Base-by-base conservation (phyloP, 169 alveolate species). In the Plasmodium fragile region DNA sequence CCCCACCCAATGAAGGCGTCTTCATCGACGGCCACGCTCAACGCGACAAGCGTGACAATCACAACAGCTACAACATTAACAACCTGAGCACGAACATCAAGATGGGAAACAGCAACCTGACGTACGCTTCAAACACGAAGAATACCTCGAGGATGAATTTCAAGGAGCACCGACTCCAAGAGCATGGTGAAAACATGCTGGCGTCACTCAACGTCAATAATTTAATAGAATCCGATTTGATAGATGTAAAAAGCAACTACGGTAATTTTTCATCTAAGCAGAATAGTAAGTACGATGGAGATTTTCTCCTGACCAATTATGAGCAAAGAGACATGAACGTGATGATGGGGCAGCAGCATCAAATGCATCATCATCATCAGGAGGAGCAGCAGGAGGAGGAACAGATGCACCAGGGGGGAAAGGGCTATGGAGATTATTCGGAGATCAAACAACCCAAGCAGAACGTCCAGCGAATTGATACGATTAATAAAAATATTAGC, bases 181-280 rank as follows among this genome's bases (percentile, higher is more conserved):
- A 52, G 49, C 39, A 87, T 77, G 49, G 45, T 16, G 36, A 65
- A 8, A 55, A 87, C 32, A 87, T 87, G 6, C 11, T 87, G 49
- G 28, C 81, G 4, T 87, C 93, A 32, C 78, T 87, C 59, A 78
- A 87, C 81, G 93, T 87, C 59, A 87, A 87, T 49, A 87, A 87
- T 78, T 87, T 87, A 78, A 87, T 87, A 18, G 93, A 87, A 43
- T 87, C 93, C 4, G 93, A 87, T 78, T 13, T 87, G 34, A 87
- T 87, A 34, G 93, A 87, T 28, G 70, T 65, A 36, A 87, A 78
- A 39, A 87, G 90, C 65, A 87, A 87, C 81, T 87, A 53, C 52
- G 93, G 70, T 6, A 77, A 69, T 22, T 39, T 25, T 34, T 11
- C 71, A 36, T 43, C 25, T 49, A 52, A 81, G 28, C n/a, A 49